Conservation (phyloP, 2,329 filamentous ascomycete genomes). For the Acrocalymma vagum region DNA sequence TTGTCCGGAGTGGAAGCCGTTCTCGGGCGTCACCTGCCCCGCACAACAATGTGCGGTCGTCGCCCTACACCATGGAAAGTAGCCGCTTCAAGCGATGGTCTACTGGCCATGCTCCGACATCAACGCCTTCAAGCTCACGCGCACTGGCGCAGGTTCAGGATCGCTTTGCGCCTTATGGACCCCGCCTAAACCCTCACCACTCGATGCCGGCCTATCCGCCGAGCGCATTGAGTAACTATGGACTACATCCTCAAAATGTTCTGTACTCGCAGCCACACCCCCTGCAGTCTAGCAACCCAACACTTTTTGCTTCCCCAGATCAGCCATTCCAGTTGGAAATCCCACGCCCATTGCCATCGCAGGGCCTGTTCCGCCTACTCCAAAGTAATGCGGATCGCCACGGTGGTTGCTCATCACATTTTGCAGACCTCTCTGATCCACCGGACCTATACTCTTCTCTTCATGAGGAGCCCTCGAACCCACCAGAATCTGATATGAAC, state of each 20-base stretch:
- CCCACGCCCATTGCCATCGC: constrained; percentile 68
- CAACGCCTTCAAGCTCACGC: constrained; percentile 65
- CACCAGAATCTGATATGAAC: constrained; percentile 83
- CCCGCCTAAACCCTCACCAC: constrained; percentile 59
- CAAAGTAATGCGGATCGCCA: constrained; percentile 78
- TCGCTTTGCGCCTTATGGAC: constrained; percentile 67
- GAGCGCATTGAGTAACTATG: constrained; percentile 39
- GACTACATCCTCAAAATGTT: constrained; percentile 44
- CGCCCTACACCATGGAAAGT: constrained; percentile 74
- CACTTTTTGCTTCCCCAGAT: constrained; percentile 60
- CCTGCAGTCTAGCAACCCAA: constrained; percentile 59
- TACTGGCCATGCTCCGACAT: constrained; percentile 69
- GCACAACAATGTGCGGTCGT: constrained; percentile 71
- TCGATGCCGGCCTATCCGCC: constrained; percentile 49
- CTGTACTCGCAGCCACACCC: constrained; percentile 56
- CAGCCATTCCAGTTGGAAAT: constrained; percentile 63
- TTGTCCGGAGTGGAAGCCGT: constrained; percentile 65
- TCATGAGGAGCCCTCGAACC: constrained; percentile 75
- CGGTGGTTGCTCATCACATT: constrained; percentile 69
- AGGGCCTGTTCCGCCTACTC: constrained; percentile 76
- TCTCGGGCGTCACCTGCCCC: constrained; percentile 77
- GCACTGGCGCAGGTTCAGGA: constrained; percentile 67
- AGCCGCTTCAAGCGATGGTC: constrained; percentile 79
- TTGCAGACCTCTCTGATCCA: constrained; percentile 76
- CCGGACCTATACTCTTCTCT: constrained; percentile 81